A percentile compares a stretch with the other conserved stretches of the same genome.
These are phyloP conservation scores for Exophiala mesophila DNA, from an alignment of 2,329 filamentous ascomycete species.

Conservation along the genomic window DNA sequence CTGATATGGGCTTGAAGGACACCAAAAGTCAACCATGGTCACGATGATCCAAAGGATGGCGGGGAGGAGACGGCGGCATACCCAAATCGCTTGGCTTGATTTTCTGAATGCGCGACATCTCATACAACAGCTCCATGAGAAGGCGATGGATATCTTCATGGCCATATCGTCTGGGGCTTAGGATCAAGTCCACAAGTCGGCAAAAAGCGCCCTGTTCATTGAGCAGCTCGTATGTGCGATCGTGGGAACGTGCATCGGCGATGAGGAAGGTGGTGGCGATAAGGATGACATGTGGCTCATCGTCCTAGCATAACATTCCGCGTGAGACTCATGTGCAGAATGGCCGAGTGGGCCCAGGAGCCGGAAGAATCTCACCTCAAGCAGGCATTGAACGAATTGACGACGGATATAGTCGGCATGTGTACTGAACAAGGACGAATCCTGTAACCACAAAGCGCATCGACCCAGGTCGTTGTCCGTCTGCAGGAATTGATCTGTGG, in stretches of 20 bases:
- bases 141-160: constrained; percentile 71
- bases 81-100: constrained; percentile 70
- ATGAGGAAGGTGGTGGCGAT: constrained; percentile 78
- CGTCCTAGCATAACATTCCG: no score
- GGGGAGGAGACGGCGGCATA: constrained; percentile 41
- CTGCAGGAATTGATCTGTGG: constrained; percentile 41
- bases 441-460: constrained; percentile 74
- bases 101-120: constrained; percentile 90
- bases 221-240: constrained; percentile 79
- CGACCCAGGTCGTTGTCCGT: constrained; percentile 73
- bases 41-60: background rate
- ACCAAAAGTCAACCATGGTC: background rate
- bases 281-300: constrained; percentile 74
- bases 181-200: constrained; percentile 75
- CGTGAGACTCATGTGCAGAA: no score
- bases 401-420: constrained; percentile 84
- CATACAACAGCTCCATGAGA: constrained; percentile 84
- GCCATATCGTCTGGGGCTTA: constrained; percentile 55
- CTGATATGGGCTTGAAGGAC: constrained; percentile 48
- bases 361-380: constrained; percentile 64
- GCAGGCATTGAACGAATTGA: constrained; percentile 85
- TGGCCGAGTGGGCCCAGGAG: no score
- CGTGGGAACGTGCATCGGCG: constrained; percentile 75
- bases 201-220: constrained; percentile 78
- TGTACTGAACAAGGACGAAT: constrained; percentile 66